A percentile compares a stretch with the other conserved stretches of the same genome.
Conservation (phyloP, 2,329 filamentous ascomycete species). For the Cercospora berteroae region DNA sequence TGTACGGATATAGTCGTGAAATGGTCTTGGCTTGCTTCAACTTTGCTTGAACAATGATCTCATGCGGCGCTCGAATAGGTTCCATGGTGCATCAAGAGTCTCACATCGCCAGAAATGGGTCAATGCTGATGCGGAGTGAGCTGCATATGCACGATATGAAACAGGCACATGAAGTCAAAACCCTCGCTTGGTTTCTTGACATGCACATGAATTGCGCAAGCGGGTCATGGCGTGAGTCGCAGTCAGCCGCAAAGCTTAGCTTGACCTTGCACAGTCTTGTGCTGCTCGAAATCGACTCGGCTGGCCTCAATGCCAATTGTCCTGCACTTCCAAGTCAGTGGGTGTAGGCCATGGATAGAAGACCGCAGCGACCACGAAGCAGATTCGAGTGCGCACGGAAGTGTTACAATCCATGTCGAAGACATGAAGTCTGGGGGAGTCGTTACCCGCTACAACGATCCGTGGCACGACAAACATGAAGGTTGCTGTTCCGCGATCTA, state of each 20-base stretch:
- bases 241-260: not conserved
- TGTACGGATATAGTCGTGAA: not conserved
- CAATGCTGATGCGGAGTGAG: not conserved
- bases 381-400: not conserved
- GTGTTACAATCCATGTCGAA: not conserved
- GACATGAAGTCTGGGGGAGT: not conserved
- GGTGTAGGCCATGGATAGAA: not conserved
- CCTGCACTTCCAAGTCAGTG: not conserved
- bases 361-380: not conserved
- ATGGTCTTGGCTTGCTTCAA: not conserved
- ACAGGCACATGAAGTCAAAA: constrained; percentile 2
- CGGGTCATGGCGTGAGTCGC: not conserved
- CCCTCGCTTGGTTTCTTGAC: not conserved
- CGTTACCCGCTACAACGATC: not conserved
- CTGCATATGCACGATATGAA: not conserved
- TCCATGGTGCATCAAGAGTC: not conserved
- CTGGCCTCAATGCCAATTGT: not conserved
- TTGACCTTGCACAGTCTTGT: not conserved
- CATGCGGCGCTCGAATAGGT: not conserved
- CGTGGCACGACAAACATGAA: not conserved
- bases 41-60: not conserved
- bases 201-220: not conserved
- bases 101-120: not conserved
- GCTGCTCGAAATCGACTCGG: not conserved
- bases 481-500: not conserved